These are phyloP conservation scores for Brassica balearica DNA, from an alignment of 441 rosid genomes.

Conservation along the genomic window DNA sequence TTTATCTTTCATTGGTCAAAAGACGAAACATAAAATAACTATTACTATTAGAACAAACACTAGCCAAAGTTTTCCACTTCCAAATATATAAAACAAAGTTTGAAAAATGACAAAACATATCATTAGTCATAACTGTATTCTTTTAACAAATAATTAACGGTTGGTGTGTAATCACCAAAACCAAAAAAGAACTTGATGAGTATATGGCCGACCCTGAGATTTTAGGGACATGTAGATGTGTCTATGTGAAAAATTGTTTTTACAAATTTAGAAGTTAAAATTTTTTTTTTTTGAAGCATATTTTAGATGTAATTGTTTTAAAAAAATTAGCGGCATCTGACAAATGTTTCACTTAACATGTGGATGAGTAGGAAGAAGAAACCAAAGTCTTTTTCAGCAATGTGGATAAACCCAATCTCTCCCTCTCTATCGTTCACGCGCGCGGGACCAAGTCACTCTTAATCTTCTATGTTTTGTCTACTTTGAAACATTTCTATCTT, in stretches of 20 bases:
- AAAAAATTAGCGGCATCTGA: no score
- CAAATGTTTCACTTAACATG: no score
- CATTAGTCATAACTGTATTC: no score
- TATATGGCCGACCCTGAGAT: no score
- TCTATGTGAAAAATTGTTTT: no score
- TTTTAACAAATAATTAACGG: no score
- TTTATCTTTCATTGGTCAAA: background rate
- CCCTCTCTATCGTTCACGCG: background rate
- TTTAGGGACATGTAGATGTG: no score
- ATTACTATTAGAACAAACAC: background rate
- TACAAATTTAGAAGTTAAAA: no score
- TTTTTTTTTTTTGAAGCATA: no score
- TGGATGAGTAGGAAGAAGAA: background rate
- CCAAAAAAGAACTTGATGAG: background rate
- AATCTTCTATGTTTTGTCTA: slow-evolving; percentile 17
- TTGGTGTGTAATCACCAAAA: no score
- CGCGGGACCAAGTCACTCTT: slow-evolving; percentile 22
- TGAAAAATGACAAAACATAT: no score
- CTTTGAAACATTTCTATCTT: slow-evolving; percentile 31
- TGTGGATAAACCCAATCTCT: background rate
- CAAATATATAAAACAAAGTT: background rate
- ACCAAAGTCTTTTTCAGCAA: background rate
- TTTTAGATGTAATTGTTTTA: no score
- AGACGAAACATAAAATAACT: background rate
- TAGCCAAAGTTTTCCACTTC: background rate